phyloP scores from a whole-genome alignment of 352 stramenopile species.

The Pythium biforme region DNA sequence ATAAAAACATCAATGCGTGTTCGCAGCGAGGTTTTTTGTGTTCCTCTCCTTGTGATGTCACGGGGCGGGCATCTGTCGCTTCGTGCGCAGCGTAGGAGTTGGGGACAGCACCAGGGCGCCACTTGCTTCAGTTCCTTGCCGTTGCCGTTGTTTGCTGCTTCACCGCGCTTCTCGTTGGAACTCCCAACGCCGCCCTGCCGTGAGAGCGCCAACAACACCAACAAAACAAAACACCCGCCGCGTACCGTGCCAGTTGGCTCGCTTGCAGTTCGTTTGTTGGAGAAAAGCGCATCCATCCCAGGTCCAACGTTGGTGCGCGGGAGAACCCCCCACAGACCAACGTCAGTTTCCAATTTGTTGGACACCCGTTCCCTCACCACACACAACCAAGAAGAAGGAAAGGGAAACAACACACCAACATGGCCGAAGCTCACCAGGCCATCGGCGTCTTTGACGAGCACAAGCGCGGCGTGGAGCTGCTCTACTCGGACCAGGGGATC shows the following conservation, averaged over 20 bases:
- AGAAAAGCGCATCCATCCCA: not conserved
- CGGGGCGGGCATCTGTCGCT: conserved; percentile 7
- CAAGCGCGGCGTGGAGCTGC: conserved; percentile 83
- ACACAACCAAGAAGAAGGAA: not conserved
- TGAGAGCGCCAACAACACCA: conserved; percentile 9
- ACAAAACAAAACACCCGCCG: not conserved
- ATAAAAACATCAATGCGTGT: not conserved
- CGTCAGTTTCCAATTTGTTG: conserved; percentile 28
- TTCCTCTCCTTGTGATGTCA: too few species aligned
- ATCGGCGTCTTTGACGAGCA: conserved; percentile 85
- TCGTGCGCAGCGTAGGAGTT: conserved; percentile 17
- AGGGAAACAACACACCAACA: conserved; percentile 16
- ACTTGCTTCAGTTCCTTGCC: conserved; percentile 2
- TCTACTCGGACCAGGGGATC: conserved; percentile 84
- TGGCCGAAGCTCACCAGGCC: conserved; percentile 86
- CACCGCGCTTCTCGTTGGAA: conserved; percentile 24
- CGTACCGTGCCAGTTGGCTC: too few species aligned
- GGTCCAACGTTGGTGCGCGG: not conserved
- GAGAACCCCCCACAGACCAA: not conserved
- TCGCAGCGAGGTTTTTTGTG: conserved; percentile 21
- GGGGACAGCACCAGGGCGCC: not conserved
- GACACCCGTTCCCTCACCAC: not conserved
- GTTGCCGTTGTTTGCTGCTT: not conserved
- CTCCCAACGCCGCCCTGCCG: conserved; percentile 12
- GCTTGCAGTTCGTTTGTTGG: not conserved